Base-by-base conservation (phyloP, 2,329 filamentous ascomycete species). In the Corniculantispora saksenae region DNA sequence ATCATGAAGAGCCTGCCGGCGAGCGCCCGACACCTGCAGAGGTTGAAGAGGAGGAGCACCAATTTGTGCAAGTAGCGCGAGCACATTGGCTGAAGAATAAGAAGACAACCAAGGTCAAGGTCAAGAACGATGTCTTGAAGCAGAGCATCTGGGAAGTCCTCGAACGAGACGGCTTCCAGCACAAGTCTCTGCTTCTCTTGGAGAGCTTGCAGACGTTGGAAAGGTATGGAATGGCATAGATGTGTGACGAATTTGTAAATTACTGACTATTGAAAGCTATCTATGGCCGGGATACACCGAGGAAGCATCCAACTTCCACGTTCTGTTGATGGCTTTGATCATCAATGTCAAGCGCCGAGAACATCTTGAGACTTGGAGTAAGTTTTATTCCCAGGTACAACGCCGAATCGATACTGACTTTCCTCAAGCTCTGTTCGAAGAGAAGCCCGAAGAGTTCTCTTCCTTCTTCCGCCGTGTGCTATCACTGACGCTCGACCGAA, bases 261-360 rank as follows among this genome's bases (percentile, higher is more conserved):
- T 61, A 63, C 75, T 78, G 65, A 78, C 68, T 38, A 23, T 10
- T 60, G 53, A 67, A 67, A 92, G 92, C 74, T 98, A 97, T 75
- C 84, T 99, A 32, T 99, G 95, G 95, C 95, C 95, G 54, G 92
- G 91, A 60, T 99, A 96, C 76, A 89, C 86, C 15, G 92, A 97
- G 69, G 89, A 95, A 72, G 88, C 93, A 4, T 97, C 94, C 38
- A 96, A 99, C 76, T 90, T 93, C 73, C 94, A 99, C 76, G 90
- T 97, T 62, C 82, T 98, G 40, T 83, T 99, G 67, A 88, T 98
- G 72, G 91, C 91, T 19, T 79, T 97, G 68, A 89, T 99, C 72
- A 86, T 91, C 68, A 97, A 94, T 76, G 89, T 94, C 66, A 98
- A 97, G 81, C 87, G 90, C 73, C 88, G 92, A 70, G 94, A 98